Base-by-base conservation (phyloP, 192 early-diverging fungal genomes). In the Coemansia furcata region DNA sequence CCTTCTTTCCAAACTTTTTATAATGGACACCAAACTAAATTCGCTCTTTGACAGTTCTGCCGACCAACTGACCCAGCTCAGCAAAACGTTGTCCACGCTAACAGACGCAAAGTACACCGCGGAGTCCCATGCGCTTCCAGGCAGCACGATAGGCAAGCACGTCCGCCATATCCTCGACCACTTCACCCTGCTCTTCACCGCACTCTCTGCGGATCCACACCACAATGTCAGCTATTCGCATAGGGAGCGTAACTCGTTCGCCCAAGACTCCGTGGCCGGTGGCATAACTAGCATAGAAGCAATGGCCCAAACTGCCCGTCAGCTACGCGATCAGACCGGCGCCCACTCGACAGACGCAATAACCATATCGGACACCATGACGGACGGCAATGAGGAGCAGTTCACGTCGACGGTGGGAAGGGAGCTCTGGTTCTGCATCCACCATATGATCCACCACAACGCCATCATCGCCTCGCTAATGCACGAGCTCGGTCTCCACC, bases 121-220 rank as follows among this genome's bases (percentile, higher is more conserved):
- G 3, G 64, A 60, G 17, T 85, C 84, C 2, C 6, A 12, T 1
- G 72, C 73, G 1, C 73, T 83, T 11, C 81, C 84, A 2, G 75
- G 76, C 0, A 83, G 84, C 67, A 85, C 84, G n/a, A 80, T 85
- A 3, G 84, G 84, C 52, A 85, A 85, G 69, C 84, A 85, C 23
- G 74, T 85, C 8, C 84, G 84, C n/a, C 84, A 85, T 47, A 35
- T 85, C 7, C 71, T 80, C 12, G 84, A 85, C 47, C 84, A 85
- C 67, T 85, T 80, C 55, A 17, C 44, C 12, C 55, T 83, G 44
- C 66, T 85, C 3, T 55, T 77, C 10, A 23, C 57, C 0, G 67
- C 67, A 11, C 35, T 72, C 6, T 23, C 43, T 10, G 14, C n/a
- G n/a, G 35, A 11, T 50, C 42, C 14, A 21, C 69, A 15, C 36